Base-by-base conservation (phyloP, 495 filamentous ascomycete genomes). In the Tuber indicum region DNA sequence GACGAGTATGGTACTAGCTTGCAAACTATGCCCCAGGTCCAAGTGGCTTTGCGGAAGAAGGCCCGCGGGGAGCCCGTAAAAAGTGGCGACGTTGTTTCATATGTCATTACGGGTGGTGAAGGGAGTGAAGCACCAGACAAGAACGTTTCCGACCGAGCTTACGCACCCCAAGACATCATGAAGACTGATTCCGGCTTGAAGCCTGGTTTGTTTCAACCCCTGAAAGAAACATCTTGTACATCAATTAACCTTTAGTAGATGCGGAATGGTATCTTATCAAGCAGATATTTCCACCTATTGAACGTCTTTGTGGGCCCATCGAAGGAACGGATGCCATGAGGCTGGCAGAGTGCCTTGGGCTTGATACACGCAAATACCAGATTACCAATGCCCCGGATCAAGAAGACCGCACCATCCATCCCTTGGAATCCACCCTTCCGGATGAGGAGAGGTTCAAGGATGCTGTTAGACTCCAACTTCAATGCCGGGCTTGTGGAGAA, bases 251-350 rank as follows among this genome's bases (percentile, higher is more conserved):
- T 71, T 16, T 75, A 4, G 52, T 66, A 66, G 58, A 80, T 66
- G 44, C 73, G 43, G 96, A 98, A 81, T 98, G 95, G 89, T 99
- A 99, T 84, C 90, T 99, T 46, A 90, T 93, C 85, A 99, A 99
- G 86, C 96, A 99, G 84, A 97, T 99, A 74, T 96, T 99, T 86
- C 96, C 96, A 9, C 96, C 96, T 3, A 97, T 99, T 74, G 96
- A 99, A 86, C 94, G 96, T 88, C 90, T 99, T 43, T 99, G 96
- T 84, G 96, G 94, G 70, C 96, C 96, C 62, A 97, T 99, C 77
- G 89, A 90, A 45, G 95, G 96, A 70, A 99, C 96, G 21, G 93
- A 97, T 80, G 90, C 94, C 58, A 87, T 92, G 12, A 91, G 93
- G 76, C 88, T 99, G 3, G 96, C 96, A 12, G 94, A 97, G 83